Percentiles rank a stretch among this genome's conserved stretches.
Evolutionary conservation across 2,329 filamentous ascomycete genomes (phyloP).

Genomic region (Botryotinia globosa): DNA sequence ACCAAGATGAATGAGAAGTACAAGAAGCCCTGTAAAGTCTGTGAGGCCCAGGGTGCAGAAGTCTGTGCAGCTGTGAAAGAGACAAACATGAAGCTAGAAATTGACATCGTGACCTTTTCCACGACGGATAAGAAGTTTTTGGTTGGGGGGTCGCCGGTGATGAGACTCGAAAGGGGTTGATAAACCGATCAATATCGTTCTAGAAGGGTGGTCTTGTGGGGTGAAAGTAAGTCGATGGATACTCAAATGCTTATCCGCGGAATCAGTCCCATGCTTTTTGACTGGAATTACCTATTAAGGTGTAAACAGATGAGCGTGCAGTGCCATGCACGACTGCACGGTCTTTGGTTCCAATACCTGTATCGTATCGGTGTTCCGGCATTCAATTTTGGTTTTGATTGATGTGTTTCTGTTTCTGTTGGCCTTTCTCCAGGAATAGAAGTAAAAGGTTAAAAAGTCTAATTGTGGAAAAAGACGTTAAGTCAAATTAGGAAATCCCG

Average conservation of each 20-base stretch:
- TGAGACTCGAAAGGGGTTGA: neutral
- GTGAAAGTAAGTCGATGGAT: neutral
- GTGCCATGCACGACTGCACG: slow-evolving; percentile 8
- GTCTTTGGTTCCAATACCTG: slow-evolving; percentile 7
- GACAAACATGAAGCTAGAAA: slow-evolving; percentile 6
- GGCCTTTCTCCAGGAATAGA: slow-evolving; percentile 12
- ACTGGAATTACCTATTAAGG: neutral
- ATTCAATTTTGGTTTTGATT: slow-evolving; percentile 1
- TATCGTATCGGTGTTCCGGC: slow-evolving; percentile 7
- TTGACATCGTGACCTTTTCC: slow-evolving; percentile 13
- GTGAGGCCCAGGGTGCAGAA: neutral
- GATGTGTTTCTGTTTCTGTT: slow-evolving; percentile 1
- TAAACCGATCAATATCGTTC: slow-evolving; percentile 1
- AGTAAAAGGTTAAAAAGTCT: neutral
- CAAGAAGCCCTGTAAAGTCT: slow-evolving; percentile 6
- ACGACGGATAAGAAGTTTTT: neutral
- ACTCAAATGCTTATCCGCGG: slow-evolving; percentile 7
- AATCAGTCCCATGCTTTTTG: neutral
- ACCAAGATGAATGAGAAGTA: slow-evolving; percentile 8
- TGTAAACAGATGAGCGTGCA: neutral
- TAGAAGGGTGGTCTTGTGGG: slow-evolving; percentile 12
- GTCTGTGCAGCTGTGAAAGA: neutral
- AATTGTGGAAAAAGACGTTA: neutral
- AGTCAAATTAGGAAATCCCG: neutral
- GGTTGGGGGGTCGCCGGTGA: neutral